These are phyloP conservation scores for Crucihimalaya himalaica DNA, from an alignment of 345 rosid species.

Conservation along the genomic window DNA sequence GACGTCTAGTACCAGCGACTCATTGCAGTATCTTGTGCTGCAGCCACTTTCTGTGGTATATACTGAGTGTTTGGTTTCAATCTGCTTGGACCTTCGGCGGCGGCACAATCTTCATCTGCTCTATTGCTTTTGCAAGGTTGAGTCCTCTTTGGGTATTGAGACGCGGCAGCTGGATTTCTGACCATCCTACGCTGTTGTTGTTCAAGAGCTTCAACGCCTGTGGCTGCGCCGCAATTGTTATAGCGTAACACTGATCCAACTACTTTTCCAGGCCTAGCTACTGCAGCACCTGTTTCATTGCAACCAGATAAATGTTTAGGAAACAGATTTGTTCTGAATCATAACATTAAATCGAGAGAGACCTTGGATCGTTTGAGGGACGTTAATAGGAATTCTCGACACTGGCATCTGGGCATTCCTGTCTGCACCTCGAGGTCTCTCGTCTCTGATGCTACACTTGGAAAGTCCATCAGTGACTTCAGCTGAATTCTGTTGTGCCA, in stretches of 20 bases:
- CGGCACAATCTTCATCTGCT: conserved; percentile 60
- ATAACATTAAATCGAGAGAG: background rate
- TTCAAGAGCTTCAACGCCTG: conserved; percentile 66
- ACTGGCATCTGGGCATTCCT: conserved; percentile 63
- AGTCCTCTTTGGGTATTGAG: conserved; percentile 74
- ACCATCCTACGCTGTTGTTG: conserved; percentile 68
- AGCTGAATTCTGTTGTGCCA: conserved; percentile 49
- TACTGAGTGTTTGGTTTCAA: conserved; percentile 84
- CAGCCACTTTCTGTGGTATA: conserved; percentile 79
- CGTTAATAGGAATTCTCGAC: conserved; percentile 82
- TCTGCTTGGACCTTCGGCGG: conserved; percentile 56
- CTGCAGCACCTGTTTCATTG: conserved; percentile 59
- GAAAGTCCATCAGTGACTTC: conserved; percentile 74
- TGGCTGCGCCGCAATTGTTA: conserved; percentile 74
- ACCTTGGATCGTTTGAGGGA: conserved; percentile 74
- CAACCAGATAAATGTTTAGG: conserved; percentile 17
- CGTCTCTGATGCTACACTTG: conserved; percentile 85
- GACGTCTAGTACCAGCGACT: conserved; percentile 68
- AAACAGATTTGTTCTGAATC: background rate
- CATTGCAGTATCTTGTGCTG: conserved; percentile 73
- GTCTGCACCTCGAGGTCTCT: conserved; percentile 56
- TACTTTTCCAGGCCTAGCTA: conserved; percentile 85
- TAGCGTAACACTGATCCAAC: conserved; percentile 80
- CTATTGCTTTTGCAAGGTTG: conserved; percentile 65
- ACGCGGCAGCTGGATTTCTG: conserved; percentile 61